A percentile compares a stretch with the other conserved stretches of the same genome.
These are phyloP conservation scores for Colletotrichum tropicale DNA, from an alignment of 2,329 filamentous ascomycete genomes.

Conservation along the genomic window DNA sequence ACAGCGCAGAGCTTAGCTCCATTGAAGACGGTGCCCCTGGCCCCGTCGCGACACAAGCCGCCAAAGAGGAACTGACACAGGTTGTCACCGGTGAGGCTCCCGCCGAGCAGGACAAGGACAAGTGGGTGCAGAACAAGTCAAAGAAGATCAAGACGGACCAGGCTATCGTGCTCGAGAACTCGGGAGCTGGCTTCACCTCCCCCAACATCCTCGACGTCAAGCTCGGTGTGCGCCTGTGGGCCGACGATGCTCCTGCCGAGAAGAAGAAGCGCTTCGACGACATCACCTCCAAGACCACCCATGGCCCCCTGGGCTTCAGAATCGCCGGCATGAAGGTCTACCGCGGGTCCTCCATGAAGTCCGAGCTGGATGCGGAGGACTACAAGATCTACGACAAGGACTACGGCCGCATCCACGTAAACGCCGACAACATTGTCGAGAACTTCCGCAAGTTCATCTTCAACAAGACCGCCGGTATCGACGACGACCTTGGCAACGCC, in stretches of 20 bases:
- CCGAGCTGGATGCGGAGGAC: conserved; percentile 56
- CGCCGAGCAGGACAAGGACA: conserved; percentile 26
- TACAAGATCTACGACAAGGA: conserved; percentile 69
- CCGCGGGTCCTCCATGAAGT: conserved; percentile 57
- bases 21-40: conserved; percentile 54
- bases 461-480: conserved; percentile 61
- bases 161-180: conserved; percentile 85
- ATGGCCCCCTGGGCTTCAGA: conserved; percentile 64
- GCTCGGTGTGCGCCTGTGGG: conserved; percentile 85
- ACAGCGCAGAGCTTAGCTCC: conserved; percentile 49
- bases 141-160: conserved; percentile 75
- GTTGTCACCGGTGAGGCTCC: conserved; percentile 36
- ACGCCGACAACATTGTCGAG: conserved; percentile 57
- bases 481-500: conserved; percentile 59
- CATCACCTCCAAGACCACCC: conserved; percentile 63
- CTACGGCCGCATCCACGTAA: conserved; percentile 60
- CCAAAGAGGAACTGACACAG: conserved; percentile 37
- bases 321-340: conserved; percentile 71
- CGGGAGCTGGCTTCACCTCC: conserved; percentile 77
- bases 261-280: conserved; percentile 66
- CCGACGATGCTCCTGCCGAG: conserved; percentile 67
- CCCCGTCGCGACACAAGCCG: conserved; percentile 42
- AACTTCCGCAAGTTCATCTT: conserved; percentile 64
- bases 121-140: conserved; percentile 55
- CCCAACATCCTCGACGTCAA: conserved; percentile 96